Percentiles rank a stretch among this genome's conserved stretches.
These are phyloP conservation scores for Asclepias syriaca DNA, from an alignment of 257 asterid species.

Conservation along the genomic window DNA sequence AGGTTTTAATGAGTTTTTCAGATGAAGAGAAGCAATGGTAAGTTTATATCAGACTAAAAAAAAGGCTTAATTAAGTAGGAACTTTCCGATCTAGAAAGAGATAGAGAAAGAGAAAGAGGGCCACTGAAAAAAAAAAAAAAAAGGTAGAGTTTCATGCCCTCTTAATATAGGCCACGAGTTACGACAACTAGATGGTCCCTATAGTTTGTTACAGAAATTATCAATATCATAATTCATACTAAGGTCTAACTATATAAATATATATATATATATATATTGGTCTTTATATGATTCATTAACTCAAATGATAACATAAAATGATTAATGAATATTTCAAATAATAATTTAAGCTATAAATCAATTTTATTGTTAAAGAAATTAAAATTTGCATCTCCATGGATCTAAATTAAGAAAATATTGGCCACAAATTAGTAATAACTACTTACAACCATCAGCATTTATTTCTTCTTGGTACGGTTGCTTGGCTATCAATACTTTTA, in stretches of 20 bases:
- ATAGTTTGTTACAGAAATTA: too few relatives aligned
- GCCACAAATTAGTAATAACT: neutral
- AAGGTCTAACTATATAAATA: too few relatives aligned
- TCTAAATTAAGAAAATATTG: neutral
- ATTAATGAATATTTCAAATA: too few relatives aligned
- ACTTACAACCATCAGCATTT: slow-evolving; percentile 7
- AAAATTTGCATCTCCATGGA: too few relatives aligned
- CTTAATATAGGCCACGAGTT: slow-evolving; percentile 14
- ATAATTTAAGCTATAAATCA: too few relatives aligned
- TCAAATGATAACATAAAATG: too few relatives aligned
- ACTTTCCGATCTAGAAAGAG: neutral
- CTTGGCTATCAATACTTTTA: slow-evolving; percentile 14
- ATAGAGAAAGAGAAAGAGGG: neutral
- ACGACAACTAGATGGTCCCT: too few relatives aligned
- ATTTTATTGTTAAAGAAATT: too few relatives aligned
- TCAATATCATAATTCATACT: too few relatives aligned
- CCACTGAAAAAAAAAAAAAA: neutral
- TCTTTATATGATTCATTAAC: too few relatives aligned
- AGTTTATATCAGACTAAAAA: neutral
- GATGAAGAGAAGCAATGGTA: neutral
- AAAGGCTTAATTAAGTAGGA: too few relatives aligned
- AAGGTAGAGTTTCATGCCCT: slow-evolving; percentile 12
- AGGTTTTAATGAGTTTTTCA: neutral
- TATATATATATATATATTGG: too few relatives aligned
- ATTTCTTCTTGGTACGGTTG: slow-evolving; percentile 4